These are phyloP conservation scores for Grosmannia penicillata DNA, from an alignment of 2,329 filamentous ascomycete species.

Conservation along the genomic window DNA sequence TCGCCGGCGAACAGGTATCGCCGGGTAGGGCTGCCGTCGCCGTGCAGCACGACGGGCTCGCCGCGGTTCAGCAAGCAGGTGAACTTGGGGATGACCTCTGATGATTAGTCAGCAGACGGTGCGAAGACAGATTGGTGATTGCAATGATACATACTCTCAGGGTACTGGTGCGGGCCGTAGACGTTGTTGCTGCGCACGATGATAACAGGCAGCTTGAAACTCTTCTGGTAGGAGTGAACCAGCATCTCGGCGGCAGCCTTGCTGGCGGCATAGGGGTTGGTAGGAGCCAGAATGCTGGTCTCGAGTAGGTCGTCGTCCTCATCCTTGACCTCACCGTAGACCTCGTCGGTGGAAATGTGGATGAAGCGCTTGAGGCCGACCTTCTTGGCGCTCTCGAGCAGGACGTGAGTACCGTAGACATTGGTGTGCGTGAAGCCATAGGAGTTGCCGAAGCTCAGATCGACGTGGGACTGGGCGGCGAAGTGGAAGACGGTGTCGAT, in stretches of 20 bases:
- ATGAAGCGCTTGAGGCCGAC: constrained; percentile 59
- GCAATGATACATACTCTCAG: constrained; percentile 50
- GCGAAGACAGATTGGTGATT: background rate
- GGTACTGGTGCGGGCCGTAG: constrained; percentile 72
- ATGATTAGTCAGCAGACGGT: background rate
- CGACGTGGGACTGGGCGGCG: constrained; percentile 74
- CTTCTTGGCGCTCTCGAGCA: constrained; percentile 63
- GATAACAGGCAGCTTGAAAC: constrained; percentile 66
- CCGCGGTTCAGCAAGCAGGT: constrained; percentile 53
- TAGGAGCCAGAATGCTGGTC: constrained; percentile 60
- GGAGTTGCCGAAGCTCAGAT: constrained; percentile 69
- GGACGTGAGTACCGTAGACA: constrained; percentile 70
- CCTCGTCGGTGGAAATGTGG: constrained; percentile 74
- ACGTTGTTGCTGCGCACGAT: constrained; percentile 76
- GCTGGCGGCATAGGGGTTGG: constrained; percentile 68
- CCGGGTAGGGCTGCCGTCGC: constrained; percentile 58
- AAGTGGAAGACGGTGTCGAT: constrained; percentile 77
- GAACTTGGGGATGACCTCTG: constrained; percentile 77
- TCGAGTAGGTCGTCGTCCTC: constrained; percentile 59
- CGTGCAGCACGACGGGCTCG: constrained; percentile 58
- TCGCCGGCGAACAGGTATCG: constrained; percentile 68
- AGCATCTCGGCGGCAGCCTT: constrained; percentile 76
- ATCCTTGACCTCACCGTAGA: constrained; percentile 66
- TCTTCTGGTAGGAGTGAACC: constrained; percentile 75
- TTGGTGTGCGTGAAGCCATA: constrained; percentile 72